Evolutionary conservation across 352 stramenopile genomes (phyloP).

Genomic region (Peronospora destructor): DNA sequence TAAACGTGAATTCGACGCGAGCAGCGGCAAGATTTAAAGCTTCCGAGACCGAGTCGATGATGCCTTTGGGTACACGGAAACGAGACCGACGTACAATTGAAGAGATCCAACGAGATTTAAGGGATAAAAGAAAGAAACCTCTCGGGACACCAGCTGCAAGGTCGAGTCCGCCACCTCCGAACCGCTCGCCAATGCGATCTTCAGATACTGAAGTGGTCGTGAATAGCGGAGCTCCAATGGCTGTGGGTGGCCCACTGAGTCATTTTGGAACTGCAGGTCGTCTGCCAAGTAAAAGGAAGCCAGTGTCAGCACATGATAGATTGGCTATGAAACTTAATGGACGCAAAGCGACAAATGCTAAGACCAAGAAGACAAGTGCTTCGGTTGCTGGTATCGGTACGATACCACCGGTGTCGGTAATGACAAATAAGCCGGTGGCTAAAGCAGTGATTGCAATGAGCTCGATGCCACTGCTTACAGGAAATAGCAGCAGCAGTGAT

Average conservation of each 20-base stretch:
- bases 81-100: constrained; percentile 83
- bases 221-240: constrained; percentile 27
- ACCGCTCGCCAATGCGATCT: constrained; percentile 60
- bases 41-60: constrained; percentile 40
- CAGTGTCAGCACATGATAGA: constrained; percentile 60
- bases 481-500: constrained; percentile 25
- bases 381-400: constrained; percentile 13
- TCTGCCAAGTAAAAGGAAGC: constrained; percentile 49
- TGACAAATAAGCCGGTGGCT: constrained; percentile 34
- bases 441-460: constrained; percentile 26
- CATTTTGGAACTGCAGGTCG: constrained; percentile 38
- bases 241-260: constrained; percentile 47
- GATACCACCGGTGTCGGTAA: constrained; percentile 50
- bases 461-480: constrained; percentile 10
- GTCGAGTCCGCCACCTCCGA: constrained; percentile 47
- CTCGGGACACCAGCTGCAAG: constrained; percentile 21
- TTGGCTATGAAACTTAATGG: constrained; percentile 74
- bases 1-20: constrained; percentile 71
- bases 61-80: constrained; percentile 80
- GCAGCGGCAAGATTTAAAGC: constrained; percentile 58
- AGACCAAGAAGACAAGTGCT: constrained; percentile 39
- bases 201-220: constrained; percentile 43
- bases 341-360: constrained; percentile 35
- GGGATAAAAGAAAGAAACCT: constrained; percentile 58
- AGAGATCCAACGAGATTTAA: constrained; percentile 77